Base-by-base conservation (phyloP, 2,329 filamentous ascomycete species). In the Epichloe uncinata region DNA sequence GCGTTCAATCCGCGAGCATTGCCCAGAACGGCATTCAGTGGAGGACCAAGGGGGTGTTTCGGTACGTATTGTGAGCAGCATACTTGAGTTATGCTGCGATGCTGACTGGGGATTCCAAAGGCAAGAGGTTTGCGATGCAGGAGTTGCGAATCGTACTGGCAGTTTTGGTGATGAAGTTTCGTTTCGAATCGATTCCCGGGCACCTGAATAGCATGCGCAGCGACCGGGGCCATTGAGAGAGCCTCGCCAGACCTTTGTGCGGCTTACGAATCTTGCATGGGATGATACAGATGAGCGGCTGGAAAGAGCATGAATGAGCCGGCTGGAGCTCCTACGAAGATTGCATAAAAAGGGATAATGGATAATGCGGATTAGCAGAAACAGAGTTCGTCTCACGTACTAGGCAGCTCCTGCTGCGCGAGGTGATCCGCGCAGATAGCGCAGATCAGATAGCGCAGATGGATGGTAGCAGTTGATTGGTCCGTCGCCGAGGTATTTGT, bases 41-140 rank as follows among this genome's bases (percentile, higher is more conserved):
- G 43, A 16, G 49, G 44, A 12, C 43, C 49, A 22, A 26, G 44
- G 12, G 33, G 33, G 12, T 50, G 44, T 26, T 47, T 47, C 7
- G 49, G 44, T 50, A 16, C 33, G 38, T 41, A 16, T 41, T 5
- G 20, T 6, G 12, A 16, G 26, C n/a, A 16, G 9, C 15, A n/a
- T 43, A 9, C n/a, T 20, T 16, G 5, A n/a, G 7, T 8, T n/a
- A n/a, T 33, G 8, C 26, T 33, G n/a, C 8, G 12, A 16, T 43
- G 42, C 35, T 50, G 11, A 46, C 43, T 11, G 18, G 4, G 3
- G 12, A 11, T 11, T 3, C 2, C 7, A 37, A 16, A 50, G 43
- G 48, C 16, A 50, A 46, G 30, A 40, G 16, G 11, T 41, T 50
- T 8, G 38, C 43, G 3, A 50, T 47, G 49, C 49, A 47, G 16